Conservation (phyloP, 1,139 yeast genomes). For the Yamadazyma buinensis region DNA sequence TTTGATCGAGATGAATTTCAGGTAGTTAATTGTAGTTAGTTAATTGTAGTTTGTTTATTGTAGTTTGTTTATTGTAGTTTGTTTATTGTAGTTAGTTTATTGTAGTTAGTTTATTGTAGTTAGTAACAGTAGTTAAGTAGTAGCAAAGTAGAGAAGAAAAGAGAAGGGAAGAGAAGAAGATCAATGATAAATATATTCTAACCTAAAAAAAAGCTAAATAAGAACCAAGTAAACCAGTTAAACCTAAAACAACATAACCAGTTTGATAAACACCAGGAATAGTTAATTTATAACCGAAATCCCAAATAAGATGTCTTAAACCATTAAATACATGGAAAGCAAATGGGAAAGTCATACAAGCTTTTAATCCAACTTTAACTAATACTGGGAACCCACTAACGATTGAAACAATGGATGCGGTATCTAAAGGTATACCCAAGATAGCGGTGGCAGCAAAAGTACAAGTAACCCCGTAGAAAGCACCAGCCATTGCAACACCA, state of each 20-base stretch:
- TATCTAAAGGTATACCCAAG: conserved; percentile 60
- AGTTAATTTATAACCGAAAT: conserved; percentile 73
- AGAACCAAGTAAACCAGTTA: conserved; percentile 64
- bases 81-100: too few species aligned
- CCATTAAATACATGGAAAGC: conserved; percentile 86
- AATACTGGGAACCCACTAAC: conserved; percentile 58
- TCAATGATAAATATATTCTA: too few species aligned
- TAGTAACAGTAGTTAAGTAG: too few species aligned
- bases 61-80: too few species aligned
- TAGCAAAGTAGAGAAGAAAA: too few species aligned
- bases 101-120: too few species aligned
- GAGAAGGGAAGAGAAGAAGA: too few species aligned
- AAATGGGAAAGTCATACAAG: conserved; percentile 74
- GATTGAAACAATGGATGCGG: conserved; percentile 55
- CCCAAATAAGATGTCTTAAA: conserved; percentile 92
- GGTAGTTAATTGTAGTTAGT: too few species aligned
- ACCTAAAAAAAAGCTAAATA: conserved; percentile 43
- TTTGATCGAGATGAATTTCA: too few species aligned
- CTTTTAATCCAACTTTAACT: conserved; percentile 63
- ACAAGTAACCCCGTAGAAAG: conserved; percentile 73
- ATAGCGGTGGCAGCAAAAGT: conserved; percentile 70
- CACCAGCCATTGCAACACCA: conserved; percentile 78
- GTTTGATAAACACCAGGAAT: conserved; percentile 88
- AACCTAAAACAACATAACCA: conserved; percentile 79
- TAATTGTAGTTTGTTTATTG: too few species aligned